Evolutionary conservation across 148 eudicot species (phyloP).

Genomic region (Fagopyrum homotropicum): DNA sequence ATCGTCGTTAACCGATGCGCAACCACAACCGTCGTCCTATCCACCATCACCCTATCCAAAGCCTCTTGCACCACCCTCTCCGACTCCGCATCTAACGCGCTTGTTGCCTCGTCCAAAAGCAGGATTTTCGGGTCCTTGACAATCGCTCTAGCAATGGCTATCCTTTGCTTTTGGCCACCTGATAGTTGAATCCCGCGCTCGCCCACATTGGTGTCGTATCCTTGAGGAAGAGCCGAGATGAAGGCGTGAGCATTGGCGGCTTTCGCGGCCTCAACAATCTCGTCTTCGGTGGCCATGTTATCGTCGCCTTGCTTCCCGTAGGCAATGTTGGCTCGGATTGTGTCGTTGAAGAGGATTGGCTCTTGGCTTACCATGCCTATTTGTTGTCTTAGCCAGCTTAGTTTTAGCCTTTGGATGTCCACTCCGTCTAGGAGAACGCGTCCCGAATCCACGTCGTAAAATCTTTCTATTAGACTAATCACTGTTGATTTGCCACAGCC

Average conservation of each 20-base stretch:
- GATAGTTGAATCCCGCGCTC: constrained; percentile 76
- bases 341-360: constrained; percentile 73
- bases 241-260: constrained; percentile 71
- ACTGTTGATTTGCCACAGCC: constrained; percentile 86
- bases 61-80: constrained; percentile 82
- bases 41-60: constrained; percentile 56
- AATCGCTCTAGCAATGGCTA: constrained; percentile 74
- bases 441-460: constrained; percentile 67
- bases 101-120: constrained; percentile 79
- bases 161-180: constrained; percentile 81
- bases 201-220: constrained; percentile 69
- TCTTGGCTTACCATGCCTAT: constrained; percentile 92
- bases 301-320: constrained; percentile 56
- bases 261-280: constrained; percentile 59
- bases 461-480: constrained; percentile 64
- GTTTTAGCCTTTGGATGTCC: constrained; percentile 42
- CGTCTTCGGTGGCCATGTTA: constrained; percentile 32
- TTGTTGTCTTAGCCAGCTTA: constrained; percentile 78
- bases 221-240: constrained; percentile 60
- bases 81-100: constrained; percentile 77
- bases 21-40: constrained; percentile 70
- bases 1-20: constrained; percentile 65
- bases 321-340: constrained; percentile 68
- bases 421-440: constrained; percentile 45
- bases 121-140: constrained; percentile 63